A percentile compares a stretch with the other conserved stretches of the same genome.
Evolutionary conservation across 257 asterid species (phyloP).

Genomic region (Solanum chilense): DNA sequence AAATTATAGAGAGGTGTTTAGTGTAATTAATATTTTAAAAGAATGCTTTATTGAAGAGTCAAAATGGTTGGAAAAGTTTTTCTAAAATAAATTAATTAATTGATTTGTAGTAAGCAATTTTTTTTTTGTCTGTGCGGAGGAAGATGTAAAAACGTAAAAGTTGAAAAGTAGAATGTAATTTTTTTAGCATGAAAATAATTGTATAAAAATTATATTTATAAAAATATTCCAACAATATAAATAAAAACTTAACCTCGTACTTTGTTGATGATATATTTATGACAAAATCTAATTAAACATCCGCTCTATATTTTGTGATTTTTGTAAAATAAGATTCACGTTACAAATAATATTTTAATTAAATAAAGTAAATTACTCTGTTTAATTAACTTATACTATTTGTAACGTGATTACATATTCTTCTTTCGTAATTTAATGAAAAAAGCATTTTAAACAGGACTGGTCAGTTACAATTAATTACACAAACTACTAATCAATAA

Average conservation of each 20-base stretch:
- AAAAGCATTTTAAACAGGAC: neutral
- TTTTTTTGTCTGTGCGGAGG: neutral
- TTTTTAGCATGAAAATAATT: neutral
- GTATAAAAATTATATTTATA: too few relatives aligned
- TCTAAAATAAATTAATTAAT: neutral
- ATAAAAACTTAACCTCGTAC: neutral
- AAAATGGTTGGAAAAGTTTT: neutral
- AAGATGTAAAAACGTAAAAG: neutral
- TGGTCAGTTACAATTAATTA: neutral
- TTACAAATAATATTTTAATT: neutral
- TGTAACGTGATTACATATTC: neutral
- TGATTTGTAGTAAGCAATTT: neutral
- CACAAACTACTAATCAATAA: neutral
- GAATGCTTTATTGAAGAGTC: neutral
- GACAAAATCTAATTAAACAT: neutral
- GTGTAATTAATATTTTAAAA: neutral
- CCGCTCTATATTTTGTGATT: neutral
- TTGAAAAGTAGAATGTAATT: neutral
- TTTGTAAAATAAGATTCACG: neutral
- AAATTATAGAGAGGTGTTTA: neutral
- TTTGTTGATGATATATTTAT: neutral
- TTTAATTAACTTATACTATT: neutral
- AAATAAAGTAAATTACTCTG: neutral
- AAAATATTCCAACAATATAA: too few relatives aligned
- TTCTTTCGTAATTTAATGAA: neutral